phyloP scores from a whole-genome alignment of 352 stramenopile species.

The Globisporangium paddicum region DNA sequence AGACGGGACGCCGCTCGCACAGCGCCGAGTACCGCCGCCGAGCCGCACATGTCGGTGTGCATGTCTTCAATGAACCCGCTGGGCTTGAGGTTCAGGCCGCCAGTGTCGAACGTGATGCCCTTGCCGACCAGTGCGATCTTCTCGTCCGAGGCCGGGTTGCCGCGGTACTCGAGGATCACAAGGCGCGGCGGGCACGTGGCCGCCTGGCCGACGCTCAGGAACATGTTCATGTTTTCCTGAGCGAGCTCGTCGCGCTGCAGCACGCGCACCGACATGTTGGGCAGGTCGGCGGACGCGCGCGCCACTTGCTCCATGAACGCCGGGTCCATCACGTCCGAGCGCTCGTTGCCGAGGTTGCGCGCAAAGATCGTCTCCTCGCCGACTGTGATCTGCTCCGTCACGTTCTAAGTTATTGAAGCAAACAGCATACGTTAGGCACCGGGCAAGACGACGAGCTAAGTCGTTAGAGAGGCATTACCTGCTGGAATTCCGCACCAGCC shows the following conservation, averaged over 20 bases:
- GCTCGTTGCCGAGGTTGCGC: conserved; percentile 81
- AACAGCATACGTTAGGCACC: too few species aligned
- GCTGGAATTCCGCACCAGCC: conserved; percentile 44
- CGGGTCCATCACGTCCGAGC: conserved; percentile 68
- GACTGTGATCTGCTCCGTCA: conserved; percentile 58
- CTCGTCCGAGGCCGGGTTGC: conserved; percentile 55
- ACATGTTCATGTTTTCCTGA: conserved; percentile 83
- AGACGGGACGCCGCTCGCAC: conserved; percentile 65
- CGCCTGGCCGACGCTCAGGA: conserved; percentile 75
- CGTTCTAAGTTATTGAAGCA: conserved; percentile 23
- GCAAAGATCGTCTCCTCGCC: conserved; percentile 84
- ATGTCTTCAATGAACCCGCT: conserved; percentile 90
- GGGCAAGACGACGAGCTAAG: too few species aligned
- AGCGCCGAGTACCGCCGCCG: conserved; percentile 79
- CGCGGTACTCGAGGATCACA: conserved; percentile 79
- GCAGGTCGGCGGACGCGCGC: conserved; percentile 54
- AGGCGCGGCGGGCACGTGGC: conserved; percentile 68
- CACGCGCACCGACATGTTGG: conserved; percentile 75
- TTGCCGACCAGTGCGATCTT: conserved; percentile 91
- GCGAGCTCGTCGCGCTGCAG: conserved; percentile 76
- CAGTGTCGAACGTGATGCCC: conserved; percentile 93
- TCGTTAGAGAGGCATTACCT: too few species aligned
- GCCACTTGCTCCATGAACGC: conserved; percentile 83
- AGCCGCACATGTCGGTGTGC: conserved; percentile 92
- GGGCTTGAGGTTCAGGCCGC: conserved; percentile 94